phyloP scores from a whole-genome alignment of 352 stramenopile genomes.

The Phytophthora rubi region DNA sequence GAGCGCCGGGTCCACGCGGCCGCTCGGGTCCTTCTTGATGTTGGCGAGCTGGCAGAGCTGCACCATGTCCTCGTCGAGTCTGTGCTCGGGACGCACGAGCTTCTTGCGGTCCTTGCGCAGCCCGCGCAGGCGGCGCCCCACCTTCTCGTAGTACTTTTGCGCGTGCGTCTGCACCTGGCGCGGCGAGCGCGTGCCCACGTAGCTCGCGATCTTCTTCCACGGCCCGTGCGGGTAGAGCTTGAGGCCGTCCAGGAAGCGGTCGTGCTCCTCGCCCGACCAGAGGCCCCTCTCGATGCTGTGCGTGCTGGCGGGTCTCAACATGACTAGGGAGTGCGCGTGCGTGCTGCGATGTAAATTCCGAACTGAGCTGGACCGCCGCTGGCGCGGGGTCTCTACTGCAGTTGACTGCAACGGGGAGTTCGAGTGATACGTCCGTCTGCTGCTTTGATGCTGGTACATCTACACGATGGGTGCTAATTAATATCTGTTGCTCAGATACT shows the following conservation, averaged over 20 bases:
- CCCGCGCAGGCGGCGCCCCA: constrained; percentile 43
- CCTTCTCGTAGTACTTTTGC: constrained; percentile 70
- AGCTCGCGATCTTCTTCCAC: constrained; percentile 56
- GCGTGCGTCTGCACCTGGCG: constrained; percentile 68
- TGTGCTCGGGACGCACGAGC: constrained; percentile 44
- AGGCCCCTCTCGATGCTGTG: constrained; percentile 37
- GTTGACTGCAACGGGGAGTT: constrained; percentile 2
- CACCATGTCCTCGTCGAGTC: constrained; percentile 50
- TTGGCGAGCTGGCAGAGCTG: constrained; percentile 45
- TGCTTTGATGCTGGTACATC: not conserved
- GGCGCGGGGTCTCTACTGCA: constrained; percentile 22
- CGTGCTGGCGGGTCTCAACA: constrained; percentile 25
- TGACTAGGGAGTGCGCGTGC: constrained; percentile 1
- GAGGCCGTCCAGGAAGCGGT: constrained; percentile 62
- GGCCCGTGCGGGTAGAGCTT: constrained; percentile 56
- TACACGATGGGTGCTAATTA: too few species aligned
- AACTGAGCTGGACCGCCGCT: constrained; percentile 18
- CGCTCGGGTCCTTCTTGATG: constrained; percentile 27
- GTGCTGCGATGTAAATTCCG: constrained; percentile 14
- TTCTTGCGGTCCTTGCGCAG: constrained; percentile 56
- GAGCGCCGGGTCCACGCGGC: constrained; percentile 25
- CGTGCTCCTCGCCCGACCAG: constrained; percentile 66
- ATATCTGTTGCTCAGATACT: too few species aligned
- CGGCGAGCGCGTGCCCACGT: constrained; percentile 55
- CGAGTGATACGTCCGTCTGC: constrained; percentile 5